Percentiles rank a stretch among this genome's conserved stretches.
Evolutionary conservation across 169 alveolate genomes (phyloP).

Genomic region (Amoebophrya sp.): DNA sequence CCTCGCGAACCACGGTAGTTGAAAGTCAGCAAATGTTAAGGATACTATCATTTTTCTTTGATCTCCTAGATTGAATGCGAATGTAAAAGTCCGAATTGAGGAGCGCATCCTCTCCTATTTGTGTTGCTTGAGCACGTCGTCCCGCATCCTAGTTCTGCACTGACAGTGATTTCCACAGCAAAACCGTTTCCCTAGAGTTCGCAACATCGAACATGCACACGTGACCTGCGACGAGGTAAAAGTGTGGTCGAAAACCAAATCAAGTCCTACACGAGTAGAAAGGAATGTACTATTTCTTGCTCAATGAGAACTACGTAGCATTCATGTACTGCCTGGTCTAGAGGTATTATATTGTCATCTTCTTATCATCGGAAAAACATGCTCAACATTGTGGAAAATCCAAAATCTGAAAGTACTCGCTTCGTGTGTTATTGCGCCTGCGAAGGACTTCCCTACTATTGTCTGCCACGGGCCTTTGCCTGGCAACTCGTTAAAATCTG

Average conservation of each 20-base stretch:
- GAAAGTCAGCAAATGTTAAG: no score
- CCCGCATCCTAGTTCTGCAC: not conserved
- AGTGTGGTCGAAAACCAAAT: no score
- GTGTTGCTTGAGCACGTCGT: not conserved
- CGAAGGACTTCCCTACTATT: not conserved
- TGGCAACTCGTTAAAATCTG: not conserved
- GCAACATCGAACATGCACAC: not conserved
- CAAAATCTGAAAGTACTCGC: no score
- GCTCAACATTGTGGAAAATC: no score
- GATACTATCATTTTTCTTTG: no score
- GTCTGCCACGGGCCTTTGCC: conserved; percentile 13
- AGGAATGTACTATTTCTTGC: no score
- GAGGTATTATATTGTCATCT: no score
- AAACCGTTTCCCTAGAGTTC: not conserved
- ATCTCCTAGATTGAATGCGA: not conserved
- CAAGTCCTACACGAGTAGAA: no score
- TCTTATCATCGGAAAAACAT: no score
- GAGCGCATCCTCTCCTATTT: not conserved
- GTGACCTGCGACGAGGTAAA: not conserved
- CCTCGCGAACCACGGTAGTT: no score
- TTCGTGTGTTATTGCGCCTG: not conserved
- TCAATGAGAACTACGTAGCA: no score
- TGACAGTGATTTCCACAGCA: not conserved
- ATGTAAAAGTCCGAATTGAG: not conserved
- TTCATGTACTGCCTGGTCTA: no score